Conservation (phyloP, 1,284 basidiomycete species). For the Naganishia liquefaciens region DNA sequence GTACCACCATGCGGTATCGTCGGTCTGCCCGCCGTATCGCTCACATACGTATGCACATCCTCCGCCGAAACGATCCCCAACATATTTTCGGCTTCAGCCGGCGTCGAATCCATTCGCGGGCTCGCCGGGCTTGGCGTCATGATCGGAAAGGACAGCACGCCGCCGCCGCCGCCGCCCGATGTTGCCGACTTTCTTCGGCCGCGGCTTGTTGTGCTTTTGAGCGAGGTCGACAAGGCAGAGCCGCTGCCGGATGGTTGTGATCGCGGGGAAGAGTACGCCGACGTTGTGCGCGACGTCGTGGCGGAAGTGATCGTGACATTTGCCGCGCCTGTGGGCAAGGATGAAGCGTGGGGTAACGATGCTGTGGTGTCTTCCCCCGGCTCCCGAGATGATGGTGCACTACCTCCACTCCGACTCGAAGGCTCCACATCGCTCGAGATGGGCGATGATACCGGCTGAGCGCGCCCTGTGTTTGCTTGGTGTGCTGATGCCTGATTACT, state of each 20-base stretch:
- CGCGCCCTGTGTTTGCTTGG: not conserved
- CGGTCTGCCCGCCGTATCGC: not conserved
- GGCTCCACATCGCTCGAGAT: conserved; percentile 5
- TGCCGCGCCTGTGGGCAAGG: not conserved
- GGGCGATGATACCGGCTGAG: not conserved
- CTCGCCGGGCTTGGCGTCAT: conserved; percentile 19
- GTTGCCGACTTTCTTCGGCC: not conserved
- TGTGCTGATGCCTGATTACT: not conserved
- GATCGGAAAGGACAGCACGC: conserved; percentile 7
- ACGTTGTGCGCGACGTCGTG: conserved; percentile 1
- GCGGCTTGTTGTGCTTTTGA: conserved; percentile 12
- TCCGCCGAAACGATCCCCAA: not conserved
- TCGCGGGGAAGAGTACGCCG: not conserved
- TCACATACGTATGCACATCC: not conserved
- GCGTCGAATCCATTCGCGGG: conserved; percentile 11
- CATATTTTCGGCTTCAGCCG: conserved; percentile 20
- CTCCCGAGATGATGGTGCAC: not conserved
- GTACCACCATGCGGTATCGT: too few relatives aligned
- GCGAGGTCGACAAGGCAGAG: not conserved
- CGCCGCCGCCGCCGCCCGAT: not conserved
- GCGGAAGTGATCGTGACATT: not conserved
- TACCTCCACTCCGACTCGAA: conserved; percentile 6
- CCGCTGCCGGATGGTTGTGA: not conserved
- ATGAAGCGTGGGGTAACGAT: not conserved
- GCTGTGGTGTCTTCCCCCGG: not conserved